Evolutionary conservation across 1,139 yeast species (phyloP).

Genomic region (Protomyces pachydermus): DNA sequence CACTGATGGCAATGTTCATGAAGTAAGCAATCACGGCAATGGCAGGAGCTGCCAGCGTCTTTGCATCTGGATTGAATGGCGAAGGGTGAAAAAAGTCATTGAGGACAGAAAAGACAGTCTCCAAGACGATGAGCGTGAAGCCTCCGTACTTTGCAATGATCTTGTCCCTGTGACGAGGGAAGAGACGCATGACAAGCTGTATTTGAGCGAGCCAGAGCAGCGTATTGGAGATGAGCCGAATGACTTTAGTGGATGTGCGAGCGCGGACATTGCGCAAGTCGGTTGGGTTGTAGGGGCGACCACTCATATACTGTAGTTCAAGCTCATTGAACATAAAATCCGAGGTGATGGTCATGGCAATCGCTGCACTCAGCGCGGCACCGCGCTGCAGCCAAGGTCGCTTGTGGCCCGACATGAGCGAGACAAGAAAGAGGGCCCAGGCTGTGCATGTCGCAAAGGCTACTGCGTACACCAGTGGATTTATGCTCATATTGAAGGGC

Average conservation of each 20-base stretch:
- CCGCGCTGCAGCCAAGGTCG: slow-evolving; percentile 41
- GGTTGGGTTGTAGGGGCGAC: slow-evolving; percentile 45
- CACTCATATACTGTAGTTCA: slow-evolving; percentile 42
- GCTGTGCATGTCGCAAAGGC: slow-evolving; percentile 40
- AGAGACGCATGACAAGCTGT: slow-evolving; percentile 67
- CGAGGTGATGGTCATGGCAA: slow-evolving; percentile 38
- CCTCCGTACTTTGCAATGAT: slow-evolving; percentile 63
- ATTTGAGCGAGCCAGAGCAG: slow-evolving; percentile 57
- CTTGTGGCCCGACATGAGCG: slow-evolving; percentile 36
- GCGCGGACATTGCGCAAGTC: slow-evolving; percentile 49
- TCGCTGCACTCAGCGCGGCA: slow-evolving; percentile 38
- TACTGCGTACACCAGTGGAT: slow-evolving; percentile 40
- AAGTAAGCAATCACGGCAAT: slow-evolving; percentile 75
- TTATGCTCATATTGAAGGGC: slow-evolving; percentile 41
- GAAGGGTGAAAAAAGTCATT: slow-evolving; percentile 31
- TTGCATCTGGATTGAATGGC: slow-evolving; percentile 13
- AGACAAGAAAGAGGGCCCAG: slow-evolving; percentile 39
- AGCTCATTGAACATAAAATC: slow-evolving; percentile 35
- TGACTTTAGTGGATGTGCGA: slow-evolving; percentile 48
- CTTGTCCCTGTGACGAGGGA: slow-evolving; percentile 66
- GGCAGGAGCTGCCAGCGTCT: slow-evolving; percentile 39
- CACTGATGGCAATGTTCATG: slow-evolving; percentile 67
- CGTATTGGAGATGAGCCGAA: slow-evolving; percentile 46
- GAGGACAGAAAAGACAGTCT: slow-evolving; percentile 33
- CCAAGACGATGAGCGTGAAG: slow-evolving; percentile 48